Conservation (phyloP, 176 grass and related monocot species). For the Puya raimondii region DNA sequence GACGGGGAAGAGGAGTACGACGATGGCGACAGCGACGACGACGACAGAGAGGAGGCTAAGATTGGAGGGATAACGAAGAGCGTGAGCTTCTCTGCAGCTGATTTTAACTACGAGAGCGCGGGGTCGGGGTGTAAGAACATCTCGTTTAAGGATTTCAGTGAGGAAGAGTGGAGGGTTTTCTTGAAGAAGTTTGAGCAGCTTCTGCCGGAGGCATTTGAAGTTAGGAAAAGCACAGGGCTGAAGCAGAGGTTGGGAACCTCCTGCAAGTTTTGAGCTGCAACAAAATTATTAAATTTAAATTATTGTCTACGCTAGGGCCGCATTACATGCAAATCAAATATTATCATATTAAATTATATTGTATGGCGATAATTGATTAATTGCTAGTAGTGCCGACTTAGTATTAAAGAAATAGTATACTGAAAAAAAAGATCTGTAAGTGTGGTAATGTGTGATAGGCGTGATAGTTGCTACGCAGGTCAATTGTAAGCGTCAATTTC, state of each 20-base stretch:
- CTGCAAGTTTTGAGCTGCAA: conserved; percentile 26
- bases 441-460: no score
- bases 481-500: no score
- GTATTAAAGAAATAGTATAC: no score
- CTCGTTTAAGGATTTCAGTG: conserved; percentile 51
- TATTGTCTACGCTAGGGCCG: no score
- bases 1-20: background rate
- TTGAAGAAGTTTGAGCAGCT: conserved; percentile 64
- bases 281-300: no score
- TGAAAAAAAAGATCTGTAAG: no score
- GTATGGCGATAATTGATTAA: no score
- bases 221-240: conserved; percentile 32
- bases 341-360: no score
- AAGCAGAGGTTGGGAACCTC: conserved; percentile 22
- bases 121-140: conserved; percentile 21
- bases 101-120: background rate
- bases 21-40: background rate
- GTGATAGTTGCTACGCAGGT: no score
- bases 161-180: conserved; percentile 62
- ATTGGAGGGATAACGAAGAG: conserved; percentile 24
- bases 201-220: conserved; percentile 52
- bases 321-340: no score
- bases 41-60: conserved; percentile 17
- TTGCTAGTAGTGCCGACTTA: no score
- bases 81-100: conserved; percentile 32